phyloP scores from a whole-genome alignment of 371 early-diverging fungal genomes.

The Nematocida displodere region DNA sequence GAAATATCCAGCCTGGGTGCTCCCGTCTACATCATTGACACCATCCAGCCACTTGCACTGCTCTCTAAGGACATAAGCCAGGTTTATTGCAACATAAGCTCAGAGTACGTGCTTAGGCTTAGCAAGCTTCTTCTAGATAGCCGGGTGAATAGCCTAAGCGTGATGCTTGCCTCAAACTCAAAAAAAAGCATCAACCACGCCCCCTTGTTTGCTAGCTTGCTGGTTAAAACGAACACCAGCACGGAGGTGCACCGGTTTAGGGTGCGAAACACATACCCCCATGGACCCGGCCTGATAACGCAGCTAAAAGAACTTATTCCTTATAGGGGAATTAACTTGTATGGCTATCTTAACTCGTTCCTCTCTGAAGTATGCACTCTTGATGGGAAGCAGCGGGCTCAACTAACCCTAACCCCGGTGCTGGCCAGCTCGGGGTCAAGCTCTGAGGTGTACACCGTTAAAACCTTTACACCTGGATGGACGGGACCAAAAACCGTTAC shows the following conservation, averaged over 20 bases:
- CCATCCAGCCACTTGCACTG: background rate
- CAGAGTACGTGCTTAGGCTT: background rate
- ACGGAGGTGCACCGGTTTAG: slow-evolving; percentile 29
- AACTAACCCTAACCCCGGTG: too few relatives aligned
- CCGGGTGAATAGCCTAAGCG: background rate
- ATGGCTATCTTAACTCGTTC: too few relatives aligned
- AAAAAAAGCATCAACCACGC: background rate
- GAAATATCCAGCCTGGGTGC: background rate
- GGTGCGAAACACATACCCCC: slow-evolving; percentile 5
- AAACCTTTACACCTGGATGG: too few relatives aligned
- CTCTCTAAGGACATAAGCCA: background rate
- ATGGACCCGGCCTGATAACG: too few relatives aligned
- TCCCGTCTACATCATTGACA: background rate
- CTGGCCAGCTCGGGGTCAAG: too few relatives aligned
- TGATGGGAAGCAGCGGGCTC: too few relatives aligned
- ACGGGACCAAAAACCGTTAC: too few relatives aligned
- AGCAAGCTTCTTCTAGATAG: slow-evolving; percentile 1
- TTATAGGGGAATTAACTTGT: too few relatives aligned
- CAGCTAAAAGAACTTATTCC: too few relatives aligned
- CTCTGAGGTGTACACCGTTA: too few relatives aligned
- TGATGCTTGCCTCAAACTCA: background rate
- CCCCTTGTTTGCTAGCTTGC: slow-evolving; percentile 30
- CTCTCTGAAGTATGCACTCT: too few relatives aligned
- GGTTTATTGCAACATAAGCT: background rate
- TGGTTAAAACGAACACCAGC: background rate